Percentiles rank a stretch among this genome's conserved stretches.
Conservation (phyloP, 345 rosid genomes). For the Citrus inodora region DNA sequence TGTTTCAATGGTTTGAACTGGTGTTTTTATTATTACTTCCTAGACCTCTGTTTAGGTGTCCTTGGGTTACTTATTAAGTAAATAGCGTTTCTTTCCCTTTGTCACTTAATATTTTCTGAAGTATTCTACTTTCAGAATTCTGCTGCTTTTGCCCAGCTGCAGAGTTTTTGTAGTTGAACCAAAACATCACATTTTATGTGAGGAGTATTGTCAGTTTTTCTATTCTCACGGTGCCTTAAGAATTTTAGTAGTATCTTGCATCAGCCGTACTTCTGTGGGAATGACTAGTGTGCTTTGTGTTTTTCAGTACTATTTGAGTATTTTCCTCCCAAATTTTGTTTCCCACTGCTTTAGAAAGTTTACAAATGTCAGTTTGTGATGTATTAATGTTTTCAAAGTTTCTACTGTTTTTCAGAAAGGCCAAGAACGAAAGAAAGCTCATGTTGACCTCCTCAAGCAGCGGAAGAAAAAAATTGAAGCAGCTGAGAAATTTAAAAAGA, state of each 20-base stretch:
- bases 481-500: slow-evolving; percentile 6
- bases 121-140: background rate
- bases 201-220: background rate
- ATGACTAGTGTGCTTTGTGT: background rate
- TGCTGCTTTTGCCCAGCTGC: background rate
- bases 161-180: background rate
- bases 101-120: background rate
- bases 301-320: background rate
- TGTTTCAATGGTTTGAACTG: background rate
- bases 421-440: slow-evolving; percentile 37
- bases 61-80: background rate
- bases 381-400: background rate
- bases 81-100: background rate
- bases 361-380: background rate
- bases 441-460: slow-evolving; percentile 43
- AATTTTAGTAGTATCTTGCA: background rate
- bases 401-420: slow-evolving; percentile 32
- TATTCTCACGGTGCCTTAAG: background rate
- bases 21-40: background rate
- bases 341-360: background rate
- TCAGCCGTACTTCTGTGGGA: background rate
- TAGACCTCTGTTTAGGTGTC: background rate
- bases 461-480: slow-evolving; percentile 44
- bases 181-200: background rate
- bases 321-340: background rate